Conservation (phyloP, 2,329 filamentous ascomycete genomes). For the Thelonectria rubi region DNA sequence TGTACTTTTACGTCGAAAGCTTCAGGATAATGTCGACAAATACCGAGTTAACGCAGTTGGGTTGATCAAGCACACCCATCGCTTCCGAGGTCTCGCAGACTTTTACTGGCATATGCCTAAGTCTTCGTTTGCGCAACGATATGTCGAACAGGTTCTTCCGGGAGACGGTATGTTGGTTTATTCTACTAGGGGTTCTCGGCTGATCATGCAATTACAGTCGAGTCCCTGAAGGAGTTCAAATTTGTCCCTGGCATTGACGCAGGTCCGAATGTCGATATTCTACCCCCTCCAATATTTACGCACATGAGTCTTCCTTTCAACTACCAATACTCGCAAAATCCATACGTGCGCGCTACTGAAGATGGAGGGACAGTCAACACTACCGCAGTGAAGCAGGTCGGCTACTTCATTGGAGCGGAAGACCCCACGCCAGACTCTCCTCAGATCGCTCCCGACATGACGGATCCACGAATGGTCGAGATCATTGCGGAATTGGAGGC, state of each 20-base stretch:
- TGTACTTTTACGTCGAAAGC: conserved; percentile 64
- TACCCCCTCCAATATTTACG: conserved; percentile 83
- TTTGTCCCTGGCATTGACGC: conserved; percentile 70
- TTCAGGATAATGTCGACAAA: conserved; percentile 74
- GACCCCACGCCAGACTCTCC: conserved; percentile 72
- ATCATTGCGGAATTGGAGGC: conserved; percentile 71
- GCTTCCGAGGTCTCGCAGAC: conserved; percentile 87
- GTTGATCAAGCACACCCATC: conserved; percentile 79
- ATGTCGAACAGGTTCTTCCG: conserved; percentile 75
- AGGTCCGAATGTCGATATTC: conserved; percentile 71
- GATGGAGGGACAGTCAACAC: conserved; percentile 66
- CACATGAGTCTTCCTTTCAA: conserved; percentile 78
- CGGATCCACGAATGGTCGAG: conserved; percentile 68
- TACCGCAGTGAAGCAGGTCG: conserved; percentile 66
- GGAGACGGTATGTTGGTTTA: conserved; percentile 66
- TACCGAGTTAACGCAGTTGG: conserved; percentile 78
- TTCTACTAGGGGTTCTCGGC: not conserved
- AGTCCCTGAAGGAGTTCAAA: conserved; percentile 68
- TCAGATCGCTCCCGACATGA: conserved; percentile 64
- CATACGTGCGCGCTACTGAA: conserved; percentile 72
- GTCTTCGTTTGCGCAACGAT: conserved; percentile 74
- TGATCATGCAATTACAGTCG: conserved; percentile 47
- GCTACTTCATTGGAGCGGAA: conserved; percentile 67
- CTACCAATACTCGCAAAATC: conserved; percentile 87
- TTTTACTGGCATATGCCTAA: conserved; percentile 81